Base-by-base conservation (phyloP, 1,284 basidiomycete species). In the Ceratobasidium sp. region DNA sequence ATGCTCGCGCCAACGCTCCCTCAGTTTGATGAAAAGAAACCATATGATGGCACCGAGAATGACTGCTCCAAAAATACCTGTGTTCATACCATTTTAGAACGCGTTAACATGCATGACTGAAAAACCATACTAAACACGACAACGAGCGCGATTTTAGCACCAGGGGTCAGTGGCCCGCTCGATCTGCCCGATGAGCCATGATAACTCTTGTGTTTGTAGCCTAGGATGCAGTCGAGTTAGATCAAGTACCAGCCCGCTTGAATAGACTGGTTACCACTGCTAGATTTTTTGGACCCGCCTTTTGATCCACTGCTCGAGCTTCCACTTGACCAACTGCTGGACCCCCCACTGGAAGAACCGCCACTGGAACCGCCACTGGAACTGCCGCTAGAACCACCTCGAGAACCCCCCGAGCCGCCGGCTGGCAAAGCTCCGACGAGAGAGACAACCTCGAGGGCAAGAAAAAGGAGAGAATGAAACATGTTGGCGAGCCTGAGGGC, bases 51-150 rank as follows among this genome's bases (percentile, higher is more conserved):
- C 30, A 14, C 45, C 26, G 43, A 69, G 65, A 34, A 69, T 32
- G 28, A 69, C 21, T 12, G 48, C 28, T 14, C 39, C 52, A 21
- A 69, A n/a, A 32, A 69, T 69, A 23, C 65, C 65, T 69, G 41
- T 9, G 9, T 12, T 46, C 30, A 45, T 30, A 39, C 3, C 28
- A 12, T 18, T n/a, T 32, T n/a, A 36, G 14, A 26, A n/a, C n/a
- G n/a, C n/a, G n/a, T n/a, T n/a, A n/a, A n/a, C n/a, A n/a, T n/a
- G n/a, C n/a, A n/a, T n/a, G n/a, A n/a, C n/a, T n/a, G n/a, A n/a
- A n/a, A n/a, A n/a, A n/a, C n/a, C n/a, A n/a, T n/a, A 46, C 65
- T 43, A 23, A 53, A 53, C 30, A 69, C 32, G 26, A 58, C 65
- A 32, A 52, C 43, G 28, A 69, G 41, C 12, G 48, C 41, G 14